These are phyloP conservation scores for Russula abietina DNA, from an alignment of 768 basidiomycete species.

Conservation along the genomic window DNA sequence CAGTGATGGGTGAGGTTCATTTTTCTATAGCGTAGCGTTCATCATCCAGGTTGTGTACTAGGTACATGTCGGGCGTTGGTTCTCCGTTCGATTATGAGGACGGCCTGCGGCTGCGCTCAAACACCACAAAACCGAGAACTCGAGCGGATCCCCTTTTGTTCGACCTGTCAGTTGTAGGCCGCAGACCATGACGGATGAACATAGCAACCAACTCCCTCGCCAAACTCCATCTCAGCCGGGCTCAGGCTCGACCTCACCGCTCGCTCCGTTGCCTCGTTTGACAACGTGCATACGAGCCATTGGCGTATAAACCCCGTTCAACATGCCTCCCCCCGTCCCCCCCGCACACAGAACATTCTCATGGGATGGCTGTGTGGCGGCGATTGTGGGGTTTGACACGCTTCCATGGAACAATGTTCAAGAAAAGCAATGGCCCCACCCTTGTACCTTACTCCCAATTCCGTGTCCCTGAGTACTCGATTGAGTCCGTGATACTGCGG, in stretches of 20 bases:
- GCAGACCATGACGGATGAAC: slow-evolving; percentile 7
- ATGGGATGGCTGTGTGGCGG: slow-evolving; percentile 81
- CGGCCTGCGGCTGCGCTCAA: not conserved
- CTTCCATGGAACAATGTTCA: slow-evolving; percentile 70
- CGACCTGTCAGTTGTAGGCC: not conserved
- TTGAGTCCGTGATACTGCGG: slow-evolving; percentile 62
- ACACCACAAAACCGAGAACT: slow-evolving; percentile 13
- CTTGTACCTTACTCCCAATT: slow-evolving; percentile 76
- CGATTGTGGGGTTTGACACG: slow-evolving; percentile 68
- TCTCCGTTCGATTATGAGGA: not conserved
- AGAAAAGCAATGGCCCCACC: slow-evolving; percentile 68
- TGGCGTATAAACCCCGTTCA: not conserved
- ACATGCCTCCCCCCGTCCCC: not conserved
- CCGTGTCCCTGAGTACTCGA: slow-evolving; percentile 70
- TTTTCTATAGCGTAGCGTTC: slow-evolving; percentile 63
- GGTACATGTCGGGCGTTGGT: slow-evolving; percentile 29
- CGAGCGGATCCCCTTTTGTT: slow-evolving; percentile 22
- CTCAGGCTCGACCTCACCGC: slow-evolving; percentile 82
- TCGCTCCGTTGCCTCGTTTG: slow-evolving; percentile 59
- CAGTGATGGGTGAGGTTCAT: slow-evolving; percentile 75
- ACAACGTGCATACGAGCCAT: slow-evolving; percentile 45
- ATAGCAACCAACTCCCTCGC: slow-evolving; percentile 75
- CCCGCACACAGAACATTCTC: slow-evolving; percentile 63
- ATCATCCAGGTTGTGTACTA: slow-evolving; percentile 61
- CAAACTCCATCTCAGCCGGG: slow-evolving; percentile 78